Evolutionary conservation across 495 filamentous ascomycete species (phyloP), one percentile per base, ranked within the genome.

Genomic region (Neurospora pannonica): DNA sequence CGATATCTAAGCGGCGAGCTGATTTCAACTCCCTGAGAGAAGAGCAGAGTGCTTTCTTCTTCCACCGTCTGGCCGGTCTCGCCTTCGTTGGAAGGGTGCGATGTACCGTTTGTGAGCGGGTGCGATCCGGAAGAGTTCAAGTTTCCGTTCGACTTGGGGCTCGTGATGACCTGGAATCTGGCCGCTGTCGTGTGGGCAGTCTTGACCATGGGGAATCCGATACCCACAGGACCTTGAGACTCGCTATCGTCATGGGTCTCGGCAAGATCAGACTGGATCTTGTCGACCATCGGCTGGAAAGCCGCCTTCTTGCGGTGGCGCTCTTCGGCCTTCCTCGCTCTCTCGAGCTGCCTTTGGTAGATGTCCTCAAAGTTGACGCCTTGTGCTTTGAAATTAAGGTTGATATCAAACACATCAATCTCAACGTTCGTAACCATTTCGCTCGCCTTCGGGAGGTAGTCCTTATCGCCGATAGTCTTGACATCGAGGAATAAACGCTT

Each of bases 371-470:
- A 82, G 75, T 80, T 78, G 70, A 85, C 78, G 24, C 81, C 76
- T 19, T 79, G 73, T 48, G 72, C 74, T 6, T 74, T 78, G 60
- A 95, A 90, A 28, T 90, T 87, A 40, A 86, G 84, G 73, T 91
- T 89, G 42, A 97, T 90, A 37, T 87, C 87, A 17, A 87, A 85
- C 74, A 97, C 89, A 80, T 98, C 96, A 17, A 98, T 94, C 77
- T 97, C 94, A 3, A 97, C 94, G 79, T 98, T 98, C 19, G 93
- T 89, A 5, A 92, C 83, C 69, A 99, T 89, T 82, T 99, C 96
- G 75, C 94, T 97, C 2, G 94, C 94, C 75, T 94, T 94, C 72
- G 97, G 81, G 19, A 89, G 86, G 28, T 93, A 86, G 39, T 97
- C 93, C 73, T 89, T 88, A 76, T 98, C 95, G 5, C 90, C 91